These are phyloP conservation scores for Pythium sp. DNA, from an alignment of 352 stramenopile genomes.

Conservation along the genomic window DNA sequence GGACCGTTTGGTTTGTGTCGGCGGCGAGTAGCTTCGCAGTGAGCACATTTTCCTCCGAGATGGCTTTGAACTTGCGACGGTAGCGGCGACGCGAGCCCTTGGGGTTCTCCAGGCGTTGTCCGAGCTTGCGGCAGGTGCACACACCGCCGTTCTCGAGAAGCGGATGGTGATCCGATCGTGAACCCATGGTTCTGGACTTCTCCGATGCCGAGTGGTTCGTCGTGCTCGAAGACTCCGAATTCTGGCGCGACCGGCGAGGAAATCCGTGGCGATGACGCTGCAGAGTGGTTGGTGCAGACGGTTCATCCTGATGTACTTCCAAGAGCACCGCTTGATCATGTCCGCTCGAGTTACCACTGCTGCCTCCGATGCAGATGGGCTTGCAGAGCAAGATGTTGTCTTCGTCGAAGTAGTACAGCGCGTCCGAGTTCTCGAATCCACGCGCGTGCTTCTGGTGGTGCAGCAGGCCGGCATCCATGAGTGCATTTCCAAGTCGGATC, in stretches of 20 bases:
- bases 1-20: conserved; percentile 4
- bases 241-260: conserved; percentile 4
- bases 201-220: conserved; percentile 4
- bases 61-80: conserved; percentile 22
- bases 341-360: background rate
- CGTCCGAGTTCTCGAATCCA: conserved; percentile 17
- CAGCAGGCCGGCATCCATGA: conserved; percentile 26
- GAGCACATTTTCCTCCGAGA: conserved; percentile 24
- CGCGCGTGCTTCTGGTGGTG: conserved; percentile 25
- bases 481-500: conserved; percentile 40
- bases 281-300: background rate
- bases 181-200: background rate
- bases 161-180: conserved; percentile 2
- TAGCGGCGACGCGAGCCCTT: conserved; percentile 21
- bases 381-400: conserved; percentile 25
- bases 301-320: background rate
- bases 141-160: conserved; percentile 19
- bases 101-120: conserved; percentile 26
- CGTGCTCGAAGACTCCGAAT: conserved; percentile 11
- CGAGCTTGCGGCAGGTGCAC: conserved; percentile 37
- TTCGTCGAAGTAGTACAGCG: conserved; percentile 45
- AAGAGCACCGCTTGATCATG: background rate
- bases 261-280: background rate
- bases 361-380: conserved; percentile 11
- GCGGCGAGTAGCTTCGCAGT: conserved; percentile 19